These are phyloP conservation scores for Saccharomyces uvarum DNA, from an alignment of 1,139 yeast species.

Conservation along the genomic window DNA sequence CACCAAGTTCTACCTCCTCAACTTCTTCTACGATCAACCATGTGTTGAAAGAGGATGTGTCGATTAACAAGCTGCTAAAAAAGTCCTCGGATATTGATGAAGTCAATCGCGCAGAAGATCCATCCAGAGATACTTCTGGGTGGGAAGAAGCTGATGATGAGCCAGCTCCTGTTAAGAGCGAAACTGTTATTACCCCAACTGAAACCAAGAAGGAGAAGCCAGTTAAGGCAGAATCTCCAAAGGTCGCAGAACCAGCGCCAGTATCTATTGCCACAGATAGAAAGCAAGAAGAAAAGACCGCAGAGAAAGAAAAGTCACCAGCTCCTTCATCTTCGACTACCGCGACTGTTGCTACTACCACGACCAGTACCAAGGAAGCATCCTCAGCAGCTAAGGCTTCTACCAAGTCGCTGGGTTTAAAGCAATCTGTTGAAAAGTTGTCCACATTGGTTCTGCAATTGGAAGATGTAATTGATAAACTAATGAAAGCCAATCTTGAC, in stretches of 20 bases:
- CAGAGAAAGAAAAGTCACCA: constrained; percentile 11
- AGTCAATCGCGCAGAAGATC: constrained; percentile 34
- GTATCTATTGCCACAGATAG: background rate
- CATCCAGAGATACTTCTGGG: constrained; percentile 30
- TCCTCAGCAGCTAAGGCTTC: constrained; percentile 19
- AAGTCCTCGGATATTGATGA: constrained; percentile 44
- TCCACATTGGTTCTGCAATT: constrained; percentile 48
- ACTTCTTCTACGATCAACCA: constrained; percentile 35
- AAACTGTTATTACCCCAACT: constrained; percentile 4
- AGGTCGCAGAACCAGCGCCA: constrained; percentile 10
- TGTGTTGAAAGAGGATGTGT: constrained; percentile 40
- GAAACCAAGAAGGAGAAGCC: constrained; percentile 9
- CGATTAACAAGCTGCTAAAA: constrained; percentile 42
- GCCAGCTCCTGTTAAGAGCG: constrained; percentile 9
- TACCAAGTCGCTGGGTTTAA: constrained; percentile 47
- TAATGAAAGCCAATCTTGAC: constrained; percentile 47
- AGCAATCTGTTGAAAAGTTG: constrained; percentile 61
- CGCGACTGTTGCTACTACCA: constrained; percentile 9
- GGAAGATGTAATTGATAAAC: constrained; percentile 46
- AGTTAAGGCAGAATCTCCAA: constrained; percentile 3
- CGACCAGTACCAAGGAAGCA: constrained; percentile 5
- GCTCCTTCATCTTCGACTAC: background rate
- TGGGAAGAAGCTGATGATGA: constrained; percentile 36
- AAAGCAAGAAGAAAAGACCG: constrained; percentile 13
- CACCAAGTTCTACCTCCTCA: constrained; percentile 4